Evolutionary conservation across 169 alveolate genomes (phyloP).

Genomic region (Perkinsus marinus): DNA sequence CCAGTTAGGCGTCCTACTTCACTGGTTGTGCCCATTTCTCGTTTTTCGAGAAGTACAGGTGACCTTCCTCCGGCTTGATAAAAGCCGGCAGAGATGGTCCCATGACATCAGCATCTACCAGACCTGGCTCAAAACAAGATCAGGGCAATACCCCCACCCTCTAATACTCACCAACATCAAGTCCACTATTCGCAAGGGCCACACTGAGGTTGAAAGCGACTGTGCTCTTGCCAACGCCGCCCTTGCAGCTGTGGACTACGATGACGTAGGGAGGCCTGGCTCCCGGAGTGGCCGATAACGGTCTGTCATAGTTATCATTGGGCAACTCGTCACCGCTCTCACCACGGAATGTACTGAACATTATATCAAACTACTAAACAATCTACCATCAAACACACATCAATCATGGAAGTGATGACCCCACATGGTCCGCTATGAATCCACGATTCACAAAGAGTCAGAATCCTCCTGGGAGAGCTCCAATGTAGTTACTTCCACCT

Average conservation of each 20-base stretch:
- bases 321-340: neutral
- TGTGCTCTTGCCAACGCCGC: constrained; percentile 97
- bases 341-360: neutral
- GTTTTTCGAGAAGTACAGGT: neutral
- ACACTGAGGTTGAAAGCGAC: constrained; percentile 30
- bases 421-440: no score
- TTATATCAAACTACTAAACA: neutral
- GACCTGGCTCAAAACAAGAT: neutral
- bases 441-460: no score
- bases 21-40: neutral
- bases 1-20: neutral
- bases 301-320: neutral
- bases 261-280: constrained; percentile 40
- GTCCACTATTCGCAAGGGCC: neutral
- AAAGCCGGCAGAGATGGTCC: neutral
- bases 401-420: no score
- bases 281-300: neutral
- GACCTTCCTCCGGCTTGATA: neutral
- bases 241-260: constrained; percentile 88
- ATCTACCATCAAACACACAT: no score
- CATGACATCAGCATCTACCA: neutral
- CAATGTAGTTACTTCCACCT: no score
- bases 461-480: no score
- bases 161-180: neutral
- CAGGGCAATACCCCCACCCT: neutral